Evolutionary conservation across 2,329 filamentous ascomycete species (phyloP).

Genomic region (Fusarium sp.): DNA sequence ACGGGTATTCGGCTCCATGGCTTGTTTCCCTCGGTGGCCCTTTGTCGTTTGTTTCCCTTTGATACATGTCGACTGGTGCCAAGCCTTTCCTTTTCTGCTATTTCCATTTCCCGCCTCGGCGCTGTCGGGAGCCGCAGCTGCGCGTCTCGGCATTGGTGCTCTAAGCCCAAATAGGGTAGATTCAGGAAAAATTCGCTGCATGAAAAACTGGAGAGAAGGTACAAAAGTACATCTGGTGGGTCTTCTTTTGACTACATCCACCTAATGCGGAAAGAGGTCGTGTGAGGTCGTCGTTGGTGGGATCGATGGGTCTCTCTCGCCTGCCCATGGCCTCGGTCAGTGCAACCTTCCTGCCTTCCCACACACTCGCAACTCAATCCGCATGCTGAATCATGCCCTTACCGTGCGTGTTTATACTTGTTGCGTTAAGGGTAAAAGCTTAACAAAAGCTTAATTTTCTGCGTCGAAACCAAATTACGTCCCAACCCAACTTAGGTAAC

Average conservation of each 20-base stretch:
- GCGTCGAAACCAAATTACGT: neutral
- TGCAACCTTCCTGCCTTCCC: neutral
- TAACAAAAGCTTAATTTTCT: constrained; percentile 18
- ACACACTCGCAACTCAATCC: neutral
- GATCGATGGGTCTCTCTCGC: neutral
- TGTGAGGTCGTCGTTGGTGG: constrained; percentile 17
- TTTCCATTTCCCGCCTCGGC: constrained; percentile 34
- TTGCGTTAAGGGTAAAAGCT: neutral
- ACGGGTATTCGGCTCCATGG: neutral
- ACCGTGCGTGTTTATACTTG: neutral
- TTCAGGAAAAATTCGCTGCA: constrained; percentile 23
- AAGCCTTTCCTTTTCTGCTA: constrained; percentile 21
- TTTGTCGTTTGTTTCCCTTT: neutral
- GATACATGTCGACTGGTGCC: constrained; percentile 20
- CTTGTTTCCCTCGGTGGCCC: neutral
- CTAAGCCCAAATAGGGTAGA: constrained; percentile 15
- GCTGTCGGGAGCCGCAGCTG: constrained; percentile 26
- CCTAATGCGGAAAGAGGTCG: constrained; percentile 37
- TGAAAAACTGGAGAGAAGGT: neutral
- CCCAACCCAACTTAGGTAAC: neutral
- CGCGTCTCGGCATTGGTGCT: constrained; percentile 9
- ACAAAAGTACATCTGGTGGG: constrained; percentile 1
- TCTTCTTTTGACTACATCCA: constrained; percentile 16
- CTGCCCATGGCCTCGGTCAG: neutral
- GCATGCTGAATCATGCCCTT: neutral